Conservation (phyloP, 305 asterid species). For the Fraxinus greggii region DNA sequence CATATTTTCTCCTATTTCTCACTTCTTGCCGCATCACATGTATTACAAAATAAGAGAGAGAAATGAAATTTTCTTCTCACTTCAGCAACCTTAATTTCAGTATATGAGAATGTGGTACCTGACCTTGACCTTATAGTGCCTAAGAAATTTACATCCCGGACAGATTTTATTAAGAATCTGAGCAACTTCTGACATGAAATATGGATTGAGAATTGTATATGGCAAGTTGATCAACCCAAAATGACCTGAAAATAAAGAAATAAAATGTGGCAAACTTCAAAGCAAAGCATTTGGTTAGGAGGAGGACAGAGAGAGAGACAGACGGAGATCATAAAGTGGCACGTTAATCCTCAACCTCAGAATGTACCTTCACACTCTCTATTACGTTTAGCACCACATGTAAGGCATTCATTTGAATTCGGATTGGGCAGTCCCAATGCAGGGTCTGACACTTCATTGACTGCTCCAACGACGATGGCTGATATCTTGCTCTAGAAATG, state of each 20-base stretch:
- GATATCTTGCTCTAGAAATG: slow-evolving; percentile 55
- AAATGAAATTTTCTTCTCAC: slow-evolving; percentile 5
- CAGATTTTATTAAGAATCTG: slow-evolving; percentile 79
- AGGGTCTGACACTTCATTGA: slow-evolving; percentile 80
- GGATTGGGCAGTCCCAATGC: slow-evolving; percentile 72
- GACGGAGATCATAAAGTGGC: slow-evolving; percentile 23
- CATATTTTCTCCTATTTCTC: not conserved
- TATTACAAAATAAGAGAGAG: not conserved
- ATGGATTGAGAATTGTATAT: slow-evolving; percentile 70
- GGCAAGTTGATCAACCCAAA: slow-evolving; percentile 79
- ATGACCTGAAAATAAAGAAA: slow-evolving; percentile 65
- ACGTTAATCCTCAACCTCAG: slow-evolving; percentile 16
- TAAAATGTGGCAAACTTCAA: slow-evolving; percentile 8
- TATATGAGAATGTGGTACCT: slow-evolving; percentile 44
- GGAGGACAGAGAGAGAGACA: not conserved
- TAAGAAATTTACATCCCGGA: slow-evolving; percentile 73
- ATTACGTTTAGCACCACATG: slow-evolving; percentile 69
- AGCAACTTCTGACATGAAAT: slow-evolving; percentile 70
- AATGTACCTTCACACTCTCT: slow-evolving; percentile 82
- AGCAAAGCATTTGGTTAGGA: slow-evolving; percentile 2
- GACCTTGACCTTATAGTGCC: slow-evolving; percentile 62
- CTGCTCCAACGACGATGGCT: slow-evolving; percentile 44
- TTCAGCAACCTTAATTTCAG: slow-evolving; percentile 23
- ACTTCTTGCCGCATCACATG: not conserved
- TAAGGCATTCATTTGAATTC: slow-evolving; percentile 51